Base-by-base conservation (phyloP, 139 green algal species). In the Chlamydomonas sp. region DNA sequence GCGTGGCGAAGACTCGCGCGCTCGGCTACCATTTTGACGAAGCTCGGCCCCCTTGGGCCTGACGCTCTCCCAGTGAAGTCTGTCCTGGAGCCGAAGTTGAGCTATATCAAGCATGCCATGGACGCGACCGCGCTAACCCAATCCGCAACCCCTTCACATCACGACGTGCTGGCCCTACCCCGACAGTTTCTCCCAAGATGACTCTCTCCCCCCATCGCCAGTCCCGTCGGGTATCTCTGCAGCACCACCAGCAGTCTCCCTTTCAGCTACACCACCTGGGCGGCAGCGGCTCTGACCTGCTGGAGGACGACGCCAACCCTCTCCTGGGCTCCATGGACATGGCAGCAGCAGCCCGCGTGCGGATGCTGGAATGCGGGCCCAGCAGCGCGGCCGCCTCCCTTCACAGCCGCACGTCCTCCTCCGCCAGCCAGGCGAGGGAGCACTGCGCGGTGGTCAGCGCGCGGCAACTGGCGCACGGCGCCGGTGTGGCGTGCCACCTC, bases 261-360 rank as follows among this genome's bases (percentile, higher is more conserved):
- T 9, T 16, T 9, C 9, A 9, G 9, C 64, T 16, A 12, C 64
- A 69, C 2, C 49, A 20, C 66, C 15, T 8, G 80, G 67, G 5
- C 66, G 18, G 5, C 67, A 63, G 16, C 17, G 67, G 18, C 4
- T 66, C 66, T 5, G 80, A 85, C 57, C 57, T 85, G 4, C 66
- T 77, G n/a, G 80, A 85, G 57, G 80, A 85, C 18, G 80, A 85
- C 80, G 63, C 67, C 31, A 49, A 49, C n/a, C n/a, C 57, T 16
- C 6, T 60, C 58, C 68, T 85, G 4, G 80, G 80, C 57, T 77
- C 66, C 0, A 57, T 57, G 15, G 80, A 85, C 61, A 18, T 57
- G 12, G 80, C 80, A 3, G 8, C 14, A 5, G 16, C 80, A 6
- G 66, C 80, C 7, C 80, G 80, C 58, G 15, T 85, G 4, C 80